phyloP scores from a whole-genome alignment of 1,139 yeast species.

The Kluyveromyces sp. region DNA sequence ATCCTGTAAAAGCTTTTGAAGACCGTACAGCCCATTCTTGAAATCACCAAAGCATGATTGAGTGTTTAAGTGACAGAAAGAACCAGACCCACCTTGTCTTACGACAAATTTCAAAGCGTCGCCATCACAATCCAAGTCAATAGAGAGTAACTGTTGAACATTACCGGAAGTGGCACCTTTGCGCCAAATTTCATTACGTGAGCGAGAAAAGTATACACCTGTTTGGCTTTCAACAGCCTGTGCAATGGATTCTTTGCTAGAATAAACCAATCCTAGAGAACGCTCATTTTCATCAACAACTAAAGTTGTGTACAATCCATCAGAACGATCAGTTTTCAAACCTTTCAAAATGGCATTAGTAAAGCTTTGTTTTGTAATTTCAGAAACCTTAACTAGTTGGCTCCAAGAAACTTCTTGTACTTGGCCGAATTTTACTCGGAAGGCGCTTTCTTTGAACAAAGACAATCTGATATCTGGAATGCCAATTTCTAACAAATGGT shows the following conservation, averaged over 20 bases:
- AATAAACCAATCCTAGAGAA: conserved; percentile 85
- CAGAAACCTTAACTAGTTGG: conserved; percentile 12
- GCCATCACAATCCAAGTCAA: conserved; percentile 83
- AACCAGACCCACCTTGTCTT: conserved; percentile 36
- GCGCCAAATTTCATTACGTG: conserved; percentile 83
- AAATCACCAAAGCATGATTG: conserved; percentile 77
- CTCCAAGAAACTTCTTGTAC: conserved; percentile 33
- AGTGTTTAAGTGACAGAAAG: conserved; percentile 74
- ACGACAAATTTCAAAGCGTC: conserved; percentile 86
- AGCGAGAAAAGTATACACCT: conserved; percentile 92
- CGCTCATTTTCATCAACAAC: conserved; percentile 62
- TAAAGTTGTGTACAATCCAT: conserved; percentile 77
- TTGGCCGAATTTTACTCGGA: conserved; percentile 37
- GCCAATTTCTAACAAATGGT: conserved; percentile 39
- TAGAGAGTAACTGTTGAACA: conserved; percentile 60
- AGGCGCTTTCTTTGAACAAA: conserved; percentile 10
- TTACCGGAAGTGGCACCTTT: conserved; percentile 96
- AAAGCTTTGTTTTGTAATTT: conserved; percentile 31
- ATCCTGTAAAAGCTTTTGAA: conserved; percentile 55
- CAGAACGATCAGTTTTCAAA: conserved; percentile 74
- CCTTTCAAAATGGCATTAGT: conserved; percentile 47
- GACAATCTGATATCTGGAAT: conserved; percentile 40
- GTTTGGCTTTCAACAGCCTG: conserved; percentile 75
- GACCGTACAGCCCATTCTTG: conserved; percentile 43
- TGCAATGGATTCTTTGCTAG: conserved; percentile 70